phyloP scores from a whole-genome alignment of 192 early-diverging fungal species.

The Globomyces pollinis-pini region DNA sequence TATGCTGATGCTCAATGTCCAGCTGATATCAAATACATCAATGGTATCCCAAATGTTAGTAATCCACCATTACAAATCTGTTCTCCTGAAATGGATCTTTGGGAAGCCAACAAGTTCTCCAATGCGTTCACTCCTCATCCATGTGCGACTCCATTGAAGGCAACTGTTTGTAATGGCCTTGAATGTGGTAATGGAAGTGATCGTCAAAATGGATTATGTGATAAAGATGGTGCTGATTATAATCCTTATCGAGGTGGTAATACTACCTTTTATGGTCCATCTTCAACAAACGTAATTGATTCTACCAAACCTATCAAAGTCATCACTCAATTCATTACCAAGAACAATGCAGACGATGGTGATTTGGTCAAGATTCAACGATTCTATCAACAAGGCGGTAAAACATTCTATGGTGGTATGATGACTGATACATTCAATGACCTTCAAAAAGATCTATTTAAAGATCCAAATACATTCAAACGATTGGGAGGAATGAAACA shows the following conservation, averaged over 20 bases:
- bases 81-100: conserved; percentile 31
- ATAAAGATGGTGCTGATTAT: conserved; percentile 36
- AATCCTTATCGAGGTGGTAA: conserved; percentile 29
- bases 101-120: conserved; percentile 30
- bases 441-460: conserved; percentile 20
- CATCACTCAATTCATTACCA: conserved; percentile 32
- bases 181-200: conserved; percentile 26
- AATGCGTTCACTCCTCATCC: conserved; percentile 26
- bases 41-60: conserved; percentile 20
- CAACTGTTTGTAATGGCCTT: conserved; percentile 6
- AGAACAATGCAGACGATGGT: conserved; percentile 26
- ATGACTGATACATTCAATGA: conserved; percentile 20
- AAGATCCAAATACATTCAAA: conserved; percentile 23
- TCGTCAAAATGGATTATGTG: conserved; percentile 21
- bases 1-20: conserved; percentile 37
- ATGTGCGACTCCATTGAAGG: conserved; percentile 17
- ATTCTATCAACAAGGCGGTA: conserved; percentile 26
- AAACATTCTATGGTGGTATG: conserved; percentile 15
- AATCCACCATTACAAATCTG: conserved; percentile 8
- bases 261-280: conserved; percentile 27
- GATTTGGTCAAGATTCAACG: conserved; percentile 25
- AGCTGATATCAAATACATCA: conserved; percentile 33
- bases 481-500: conserved; percentile 21
- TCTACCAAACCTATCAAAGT: conserved; percentile 32
- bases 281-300: conserved; percentile 24